Evolutionary conservation across 257 asterid species (phyloP).

Genomic region (Solanum clarkiae): DNA sequence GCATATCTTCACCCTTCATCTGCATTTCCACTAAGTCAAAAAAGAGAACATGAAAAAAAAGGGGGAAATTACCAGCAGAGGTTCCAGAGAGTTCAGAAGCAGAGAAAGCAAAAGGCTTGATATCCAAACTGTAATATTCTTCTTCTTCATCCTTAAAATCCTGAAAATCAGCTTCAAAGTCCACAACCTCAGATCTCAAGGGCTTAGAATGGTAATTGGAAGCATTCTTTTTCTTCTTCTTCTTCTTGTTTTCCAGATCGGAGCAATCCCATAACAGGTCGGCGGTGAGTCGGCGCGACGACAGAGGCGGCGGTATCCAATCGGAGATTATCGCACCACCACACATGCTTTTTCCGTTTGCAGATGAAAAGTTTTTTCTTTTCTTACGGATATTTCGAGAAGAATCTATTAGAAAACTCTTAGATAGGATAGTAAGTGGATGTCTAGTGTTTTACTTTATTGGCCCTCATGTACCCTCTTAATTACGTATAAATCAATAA

Average conservation of each 20-base stretch:
- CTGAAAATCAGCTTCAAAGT: slow-evolving; percentile 82
- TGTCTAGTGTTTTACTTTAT: neutral
- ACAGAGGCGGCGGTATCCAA: slow-evolving; percentile 28
- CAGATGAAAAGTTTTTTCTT: neutral
- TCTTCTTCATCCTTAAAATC: slow-evolving; percentile 52
- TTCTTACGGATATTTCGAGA: neutral
- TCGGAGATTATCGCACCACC: slow-evolving; percentile 88
- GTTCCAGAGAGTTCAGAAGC: neutral
- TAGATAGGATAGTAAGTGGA: neutral
- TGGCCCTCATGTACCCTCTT: neutral
- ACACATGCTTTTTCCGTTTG: slow-evolving; percentile 36
- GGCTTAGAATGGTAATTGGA: slow-evolving; percentile 31
- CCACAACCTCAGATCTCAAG: slow-evolving; percentile 38
- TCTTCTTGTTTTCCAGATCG: slow-evolving; percentile 5
- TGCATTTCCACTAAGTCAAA: neutral
- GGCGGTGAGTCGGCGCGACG: slow-evolving; percentile 62
- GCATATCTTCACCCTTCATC: neutral
- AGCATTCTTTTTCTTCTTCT: slow-evolving; percentile 18
- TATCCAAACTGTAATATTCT: slow-evolving; percentile 8
- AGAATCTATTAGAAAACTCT: neutral
- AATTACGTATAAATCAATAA: neutral
- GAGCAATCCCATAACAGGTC: slow-evolving; percentile 66
- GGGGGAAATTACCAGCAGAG: neutral
- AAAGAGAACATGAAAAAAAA: too few relatives aligned
- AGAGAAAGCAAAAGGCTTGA: slow-evolving; percentile 19